Conservation (phyloP, 768 basidiomycete genomes). For the Podaxis rugospora region DNA sequence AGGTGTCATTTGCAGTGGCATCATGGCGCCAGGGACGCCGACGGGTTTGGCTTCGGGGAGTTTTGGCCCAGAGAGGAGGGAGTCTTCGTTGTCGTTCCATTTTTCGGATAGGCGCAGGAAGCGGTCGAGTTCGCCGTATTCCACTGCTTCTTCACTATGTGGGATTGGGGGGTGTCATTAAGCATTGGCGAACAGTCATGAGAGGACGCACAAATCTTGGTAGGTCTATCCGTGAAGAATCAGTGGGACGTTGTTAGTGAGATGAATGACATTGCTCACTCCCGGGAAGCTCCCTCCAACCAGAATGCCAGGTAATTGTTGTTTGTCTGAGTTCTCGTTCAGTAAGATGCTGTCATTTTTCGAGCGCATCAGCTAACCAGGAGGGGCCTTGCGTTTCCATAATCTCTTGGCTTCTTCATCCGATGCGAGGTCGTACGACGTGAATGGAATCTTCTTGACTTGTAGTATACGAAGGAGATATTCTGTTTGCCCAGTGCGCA, state of each 20-base stretch:
- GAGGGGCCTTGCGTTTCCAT: slow-evolving; percentile 80
- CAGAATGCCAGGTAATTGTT: slow-evolving; percentile 80
- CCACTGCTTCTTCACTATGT: slow-evolving; percentile 78
- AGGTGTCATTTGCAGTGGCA: slow-evolving; percentile 79
- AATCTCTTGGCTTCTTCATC: slow-evolving; percentile 75
- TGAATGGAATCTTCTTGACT: slow-evolving; percentile 81
- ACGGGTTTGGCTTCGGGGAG: slow-evolving; percentile 55
- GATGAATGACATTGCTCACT: slow-evolving; percentile 40
- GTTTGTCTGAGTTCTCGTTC: slow-evolving; percentile 51
- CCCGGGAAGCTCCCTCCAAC: slow-evolving; percentile 75
- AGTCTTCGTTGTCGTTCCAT: slow-evolving; percentile 62
- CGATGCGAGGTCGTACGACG: slow-evolving; percentile 80
- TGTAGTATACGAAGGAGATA: slow-evolving; percentile 80
- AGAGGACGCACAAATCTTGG: slow-evolving; percentile 58
- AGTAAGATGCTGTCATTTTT: not conserved
- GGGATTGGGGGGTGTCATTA: not conserved
- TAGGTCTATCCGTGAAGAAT: slow-evolving; percentile 44
- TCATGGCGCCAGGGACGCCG: slow-evolving; percentile 76
- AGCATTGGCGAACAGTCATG: not conserved
- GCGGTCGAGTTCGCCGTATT: slow-evolving; percentile 63
- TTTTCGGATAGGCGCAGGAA: slow-evolving; percentile 73
- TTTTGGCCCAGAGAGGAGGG: slow-evolving; percentile 20
- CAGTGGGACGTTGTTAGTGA: not conserved
- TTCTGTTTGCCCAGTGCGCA: slow-evolving; percentile 38
- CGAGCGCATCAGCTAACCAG: slow-evolving; percentile 33